A percentile compares a stretch with the other conserved stretches of the same genome.
These are phyloP conservation scores for Prunus mira DNA, from an alignment of 306 rosid species.

Conservation along the genomic window DNA sequence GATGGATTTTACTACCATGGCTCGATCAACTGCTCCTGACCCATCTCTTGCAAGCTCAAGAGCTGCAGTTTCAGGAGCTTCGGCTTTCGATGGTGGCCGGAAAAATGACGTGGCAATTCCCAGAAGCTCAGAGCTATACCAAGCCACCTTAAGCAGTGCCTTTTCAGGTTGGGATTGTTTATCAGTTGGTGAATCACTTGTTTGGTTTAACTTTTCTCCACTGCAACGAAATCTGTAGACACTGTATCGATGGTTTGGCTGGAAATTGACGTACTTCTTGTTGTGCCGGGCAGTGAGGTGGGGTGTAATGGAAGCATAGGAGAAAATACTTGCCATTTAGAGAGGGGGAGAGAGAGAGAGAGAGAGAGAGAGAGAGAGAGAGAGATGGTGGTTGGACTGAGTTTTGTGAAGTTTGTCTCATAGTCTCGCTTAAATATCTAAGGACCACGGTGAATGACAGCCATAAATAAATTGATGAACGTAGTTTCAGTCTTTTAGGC, in stretches of 20 bases:
- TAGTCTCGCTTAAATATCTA: constrained; percentile 32
- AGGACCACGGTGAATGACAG: constrained; percentile 2
- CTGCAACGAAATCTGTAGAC: constrained; percentile 46
- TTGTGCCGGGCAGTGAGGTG: constrained; percentile 19
- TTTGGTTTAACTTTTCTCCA: constrained; percentile 33
- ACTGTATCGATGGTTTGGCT: constrained; percentile 24
- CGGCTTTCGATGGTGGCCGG: constrained; percentile 42
- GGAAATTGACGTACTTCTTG: constrained; percentile 10
- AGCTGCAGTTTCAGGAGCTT: constrained; percentile 37
- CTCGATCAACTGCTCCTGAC: constrained; percentile 51
- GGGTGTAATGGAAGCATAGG: constrained; percentile 35
- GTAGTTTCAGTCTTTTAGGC: background rate
- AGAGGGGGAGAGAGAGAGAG: background rate
- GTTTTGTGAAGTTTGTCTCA: background rate
- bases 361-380: constrained; percentile 4
- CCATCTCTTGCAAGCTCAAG: constrained; percentile 42
- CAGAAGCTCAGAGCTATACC: constrained; percentile 88
- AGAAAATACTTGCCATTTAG: constrained; percentile 37
- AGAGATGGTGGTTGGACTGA: background rate
- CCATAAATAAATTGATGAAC: constrained; percentile 26
- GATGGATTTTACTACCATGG: constrained; percentile 40
- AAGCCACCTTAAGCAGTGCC: constrained; percentile 69
- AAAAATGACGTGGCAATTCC: constrained; percentile 83
- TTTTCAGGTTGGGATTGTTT: constrained; percentile 49
- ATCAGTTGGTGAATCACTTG: constrained; percentile 28